Base-by-base conservation (phyloP, 306 rosid species). In the Leucaena leucocephala region DNA sequence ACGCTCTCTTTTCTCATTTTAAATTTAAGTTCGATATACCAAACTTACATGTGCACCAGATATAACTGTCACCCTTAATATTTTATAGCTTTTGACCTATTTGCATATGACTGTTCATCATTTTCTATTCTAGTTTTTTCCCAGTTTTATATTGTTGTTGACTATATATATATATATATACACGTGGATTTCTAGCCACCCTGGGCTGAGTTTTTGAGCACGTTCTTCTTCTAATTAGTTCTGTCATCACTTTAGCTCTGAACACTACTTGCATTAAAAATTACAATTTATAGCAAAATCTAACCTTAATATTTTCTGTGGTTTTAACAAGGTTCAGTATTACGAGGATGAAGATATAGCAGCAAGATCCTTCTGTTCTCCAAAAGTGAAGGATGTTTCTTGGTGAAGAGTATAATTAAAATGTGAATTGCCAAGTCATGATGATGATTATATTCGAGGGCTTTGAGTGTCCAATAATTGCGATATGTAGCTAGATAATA, bases 11-110 rank as follows among this genome's bases (percentile, higher is more conserved):
- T 16, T 44, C 44, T 68, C 13, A 46, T 10, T 58, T 48, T 58
- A n/a, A 69, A 74, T 72, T 74, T 50, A 80, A 78, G 68, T 68
- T 75, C 7, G 54, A 76, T 75, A 52, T 76, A 65, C 82, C 88
- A 80, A 78, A 66, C 86, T 72, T 81, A 69, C 91, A 89, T 90
- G 92, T 87, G 92, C 68, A 79, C 34, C 68, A 75, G 72, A 75
- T 81, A 72, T 78, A 44, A 66, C 67, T 35, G 79, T 81, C 67
- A 49, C 71, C 69, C 46, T 76, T 43, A 48, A 80, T 83, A 73
- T 58, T 21, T 58, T 58, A 19, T 75, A 75, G 72, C 67, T 33
- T 78, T 83, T 85, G 72, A 80, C 87, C 33, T 27, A 21, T 46
- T 54, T 61, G 46, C 76, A 22, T 74, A 74, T 81, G 71, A 81